Evolutionary conservation across 78 protist species (phyloP), one percentile per base, ranked within the genome.

Genomic region (Polysphondylium violaceum): DNA sequence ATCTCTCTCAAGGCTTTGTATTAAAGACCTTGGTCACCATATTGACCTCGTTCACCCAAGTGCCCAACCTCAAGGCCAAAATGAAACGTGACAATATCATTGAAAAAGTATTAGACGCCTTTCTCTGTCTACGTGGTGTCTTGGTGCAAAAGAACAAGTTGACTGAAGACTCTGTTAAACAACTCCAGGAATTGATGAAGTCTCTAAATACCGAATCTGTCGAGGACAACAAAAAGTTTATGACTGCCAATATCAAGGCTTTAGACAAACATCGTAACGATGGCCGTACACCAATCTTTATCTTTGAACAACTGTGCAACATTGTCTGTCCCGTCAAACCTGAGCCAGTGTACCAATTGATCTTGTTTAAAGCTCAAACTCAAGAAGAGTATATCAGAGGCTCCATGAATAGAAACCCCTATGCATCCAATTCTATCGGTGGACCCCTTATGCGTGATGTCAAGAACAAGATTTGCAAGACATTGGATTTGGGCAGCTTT

Each of bases 351-450:
- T 81, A 73, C 68, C 65, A 61, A 65, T 60, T 97, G 51, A 56
- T 53, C 16, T 61, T 97, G 16, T 31, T 27, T 21, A 97, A 97
- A 93, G 12, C 88, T n/a, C 50, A 76, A 31, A 65, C 96, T n/a
- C 99, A 97, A 72, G 99, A 97, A 36, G 99, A 97, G 71, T 97
- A 87, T 63, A 96, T 97, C 50, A 95, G 98, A 16, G 99, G 99
- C 7, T 11, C 87, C 23, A 95, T 97, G 98, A 58, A 81, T 21
- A 50, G 88, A 63, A 95, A 93, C 43, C 98, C 98, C 51, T 94
- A 96, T 65, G 0, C 91, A 17, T 60, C 95, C 29, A 38, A n/a
- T 29, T 31, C 55, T 4, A 19, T 96, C 12, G 88, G 91, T 16
- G 97, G 96, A 44, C 92, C 92, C 56, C 58, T 88, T n/a, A 97